Percentiles rank a stretch among this genome's conserved stretches.
phyloP scores from a whole-genome alignment of 805 yeast genomes.

The Yarrowia osloensis region DNA sequence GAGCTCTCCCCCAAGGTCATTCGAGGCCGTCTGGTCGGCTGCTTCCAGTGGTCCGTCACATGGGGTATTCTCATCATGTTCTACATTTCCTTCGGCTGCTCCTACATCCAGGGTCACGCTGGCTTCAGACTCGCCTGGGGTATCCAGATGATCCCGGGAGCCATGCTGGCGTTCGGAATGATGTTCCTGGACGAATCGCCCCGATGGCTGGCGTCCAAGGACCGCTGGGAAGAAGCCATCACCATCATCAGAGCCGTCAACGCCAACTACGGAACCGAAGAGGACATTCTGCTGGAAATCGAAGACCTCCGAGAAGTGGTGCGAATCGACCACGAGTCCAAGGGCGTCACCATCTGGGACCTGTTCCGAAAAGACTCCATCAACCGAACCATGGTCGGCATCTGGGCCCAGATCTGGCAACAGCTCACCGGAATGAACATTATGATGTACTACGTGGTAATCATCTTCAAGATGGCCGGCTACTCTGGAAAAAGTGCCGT shows the following conservation, averaged over 20 bases:
- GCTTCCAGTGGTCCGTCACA: conserved; percentile 64
- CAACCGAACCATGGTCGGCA: too few species aligned
- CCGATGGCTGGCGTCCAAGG: conserved; percentile 51
- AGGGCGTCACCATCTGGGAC: too few species aligned
- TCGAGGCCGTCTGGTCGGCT: conserved; percentile 62
- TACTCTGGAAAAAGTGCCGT: too few species aligned
- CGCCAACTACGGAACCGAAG: conserved; percentile 40
- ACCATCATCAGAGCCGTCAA: conserved; percentile 43
- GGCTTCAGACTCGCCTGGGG: conserved; percentile 69
- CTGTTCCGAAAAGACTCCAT: too few species aligned
- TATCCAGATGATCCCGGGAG: conserved; percentile 54
- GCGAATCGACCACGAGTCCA: conserved; percentile 53
- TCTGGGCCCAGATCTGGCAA: too few species aligned
- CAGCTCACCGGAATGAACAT: too few species aligned
- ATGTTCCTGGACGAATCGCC: conserved; percentile 50
- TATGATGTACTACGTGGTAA: too few species aligned
- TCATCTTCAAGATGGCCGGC: too few species aligned
- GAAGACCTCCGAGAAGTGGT: conserved; percentile 62
- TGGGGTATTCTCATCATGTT: conserved; percentile 66
- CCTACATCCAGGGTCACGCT: conserved; percentile 48
- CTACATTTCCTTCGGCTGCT: conserved; percentile 54
- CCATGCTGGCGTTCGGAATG: too few species aligned
- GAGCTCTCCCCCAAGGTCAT: conserved; percentile 61
- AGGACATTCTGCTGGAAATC: conserved; percentile 55
- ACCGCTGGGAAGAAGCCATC: conserved; percentile 52